Conservation (phyloP, 306 rosid species). For the Prinsepia uniflora region DNA sequence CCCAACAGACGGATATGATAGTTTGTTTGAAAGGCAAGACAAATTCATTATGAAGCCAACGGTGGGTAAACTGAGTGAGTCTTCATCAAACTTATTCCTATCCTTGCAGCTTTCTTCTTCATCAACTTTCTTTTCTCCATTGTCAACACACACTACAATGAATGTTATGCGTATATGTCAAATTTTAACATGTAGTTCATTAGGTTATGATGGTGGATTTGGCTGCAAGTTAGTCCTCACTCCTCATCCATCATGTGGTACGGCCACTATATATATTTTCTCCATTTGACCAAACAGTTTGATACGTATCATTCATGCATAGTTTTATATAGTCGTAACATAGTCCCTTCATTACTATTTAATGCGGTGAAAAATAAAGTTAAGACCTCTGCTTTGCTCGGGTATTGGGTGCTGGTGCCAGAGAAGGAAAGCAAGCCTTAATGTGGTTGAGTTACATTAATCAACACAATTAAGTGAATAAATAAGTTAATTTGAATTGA, state of each 20-base stretch:
- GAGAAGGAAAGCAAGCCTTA: neutral
- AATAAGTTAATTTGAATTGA: neutral
- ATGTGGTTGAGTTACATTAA: neutral
- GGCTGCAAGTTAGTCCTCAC: slow-evolving; percentile 26
- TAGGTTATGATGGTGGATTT: neutral
- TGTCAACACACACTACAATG: neutral
- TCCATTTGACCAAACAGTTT: neutral
- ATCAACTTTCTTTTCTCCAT: neutral
- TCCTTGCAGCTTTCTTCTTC: neutral
- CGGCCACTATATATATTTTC: no score
- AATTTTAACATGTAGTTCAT: neutral
- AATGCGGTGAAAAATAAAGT: neutral
- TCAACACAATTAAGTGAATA: neutral
- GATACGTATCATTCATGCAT: neutral
- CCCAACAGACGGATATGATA: slow-evolving; percentile 33
- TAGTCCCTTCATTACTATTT: neutral
- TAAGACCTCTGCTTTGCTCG: neutral
- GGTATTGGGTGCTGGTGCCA: neutral
- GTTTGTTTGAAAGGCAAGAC: slow-evolving; percentile 53
- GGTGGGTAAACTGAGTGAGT: slow-evolving; percentile 40
- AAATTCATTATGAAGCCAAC: slow-evolving; percentile 27
- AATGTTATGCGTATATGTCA: neutral
- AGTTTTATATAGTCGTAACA: neutral
- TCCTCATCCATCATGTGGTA: neutral
- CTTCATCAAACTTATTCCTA: neutral